Evolutionary conservation across 108 stramenopile species (phyloP).

Genomic region (Asterionellopsis glacialis): DNA sequence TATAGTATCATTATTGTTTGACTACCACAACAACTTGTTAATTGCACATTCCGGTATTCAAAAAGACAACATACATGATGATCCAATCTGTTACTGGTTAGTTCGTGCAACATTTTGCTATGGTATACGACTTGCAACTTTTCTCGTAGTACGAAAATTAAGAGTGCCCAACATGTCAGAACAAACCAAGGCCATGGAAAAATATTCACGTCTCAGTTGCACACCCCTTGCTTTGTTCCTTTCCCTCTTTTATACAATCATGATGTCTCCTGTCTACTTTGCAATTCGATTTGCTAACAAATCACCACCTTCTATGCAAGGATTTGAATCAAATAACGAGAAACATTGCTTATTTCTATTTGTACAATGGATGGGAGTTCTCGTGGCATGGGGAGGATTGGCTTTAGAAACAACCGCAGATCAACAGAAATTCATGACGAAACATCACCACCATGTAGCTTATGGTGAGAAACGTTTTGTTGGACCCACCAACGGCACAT

Average conservation of each 20-base stretch:
- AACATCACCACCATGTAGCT: not conserved
- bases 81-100: too few relatives aligned
- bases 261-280: slow-evolving; percentile 27
- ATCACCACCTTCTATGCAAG: too few relatives aligned
- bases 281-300: too few relatives aligned
- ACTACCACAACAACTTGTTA: too few relatives aligned
- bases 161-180: too few relatives aligned
- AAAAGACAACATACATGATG: too few relatives aligned
- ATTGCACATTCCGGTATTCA: too few relatives aligned
- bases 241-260: slow-evolving; percentile 25
- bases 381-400: slow-evolving; percentile 25
- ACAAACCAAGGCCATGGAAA: too few relatives aligned
- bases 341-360: too few relatives aligned
- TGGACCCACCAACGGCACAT: slow-evolving; percentile 28
- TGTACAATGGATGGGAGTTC: slow-evolving; percentile 4
- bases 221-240: slow-evolving; percentile 20
- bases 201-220: slow-evolving; percentile 16
- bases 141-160: slow-evolving; percentile 21
- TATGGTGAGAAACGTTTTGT: slow-evolving; percentile 14
- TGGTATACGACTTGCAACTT: slow-evolving; percentile 24
- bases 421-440: slow-evolving; percentile 23
- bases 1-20: slow-evolving; percentile 11
- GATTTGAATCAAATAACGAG: too few relatives aligned
- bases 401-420: slow-evolving; percentile 34
- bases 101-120: slow-evolving; percentile 22